Evolutionary conservation across 176 grass and related monocot genomes (phyloP).

Genomic region (Raddia distichophylla): DNA sequence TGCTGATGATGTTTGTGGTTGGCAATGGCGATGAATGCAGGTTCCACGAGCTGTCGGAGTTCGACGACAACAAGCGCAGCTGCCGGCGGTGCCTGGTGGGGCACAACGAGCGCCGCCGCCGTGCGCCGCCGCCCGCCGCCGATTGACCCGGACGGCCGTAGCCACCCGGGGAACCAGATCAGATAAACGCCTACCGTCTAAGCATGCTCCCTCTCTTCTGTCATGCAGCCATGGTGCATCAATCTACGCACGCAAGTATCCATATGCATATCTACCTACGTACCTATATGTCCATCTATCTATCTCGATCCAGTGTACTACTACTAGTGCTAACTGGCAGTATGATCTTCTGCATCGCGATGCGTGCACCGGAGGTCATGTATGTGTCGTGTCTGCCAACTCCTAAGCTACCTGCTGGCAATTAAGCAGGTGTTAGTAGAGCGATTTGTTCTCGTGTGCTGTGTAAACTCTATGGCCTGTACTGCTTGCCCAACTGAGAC

Average conservation of each 20-base stretch:
- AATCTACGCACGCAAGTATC: no score
- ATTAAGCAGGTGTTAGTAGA: constrained; percentile 37
- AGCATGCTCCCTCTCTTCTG: constrained; percentile 99
- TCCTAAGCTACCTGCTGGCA: constrained; percentile 44
- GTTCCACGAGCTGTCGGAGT: constrained; percentile 90
- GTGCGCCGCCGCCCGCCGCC: constrained; percentile 25
- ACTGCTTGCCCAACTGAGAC: constrained; percentile 5
- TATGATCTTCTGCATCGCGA: constrained; percentile 15
- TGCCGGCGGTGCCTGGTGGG: constrained; percentile 87
- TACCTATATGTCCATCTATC: neutral
- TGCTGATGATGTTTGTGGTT: neutral
- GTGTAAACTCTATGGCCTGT: constrained; percentile 33
- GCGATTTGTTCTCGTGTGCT: constrained; percentile 12
- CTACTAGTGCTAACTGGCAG: constrained; percentile 32
- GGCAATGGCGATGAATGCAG: constrained; percentile 29
- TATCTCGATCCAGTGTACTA: neutral
- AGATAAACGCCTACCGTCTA: constrained; percentile 52
- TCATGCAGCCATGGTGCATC: constrained; percentile 58
- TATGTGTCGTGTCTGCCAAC: constrained; percentile 27
- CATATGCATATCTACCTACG: neutral
- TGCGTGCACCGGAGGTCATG: constrained; percentile 21
- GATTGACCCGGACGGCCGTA: constrained; percentile 54
- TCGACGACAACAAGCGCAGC: constrained; percentile 81
- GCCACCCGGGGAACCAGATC: constrained; percentile 66
- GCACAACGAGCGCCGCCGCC: constrained; percentile 86